Percentiles rank a stretch among this genome's conserved stretches.
These are phyloP conservation scores for Microsporum canis DNA, from an alignment of 2,329 filamentous ascomycete genomes.

Conservation along the genomic window DNA sequence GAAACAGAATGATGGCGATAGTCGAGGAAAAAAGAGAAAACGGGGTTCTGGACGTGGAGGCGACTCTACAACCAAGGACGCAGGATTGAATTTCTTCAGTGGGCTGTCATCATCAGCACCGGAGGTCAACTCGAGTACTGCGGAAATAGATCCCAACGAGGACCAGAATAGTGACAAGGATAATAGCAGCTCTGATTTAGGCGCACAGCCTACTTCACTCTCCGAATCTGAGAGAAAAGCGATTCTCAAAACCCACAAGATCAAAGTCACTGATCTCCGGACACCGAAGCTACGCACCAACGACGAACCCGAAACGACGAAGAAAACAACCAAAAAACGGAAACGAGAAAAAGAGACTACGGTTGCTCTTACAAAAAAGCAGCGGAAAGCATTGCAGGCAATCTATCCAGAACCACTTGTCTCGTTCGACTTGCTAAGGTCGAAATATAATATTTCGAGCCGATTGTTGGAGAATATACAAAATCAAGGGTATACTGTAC, in stretches of 20 bases:
- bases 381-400: conserved; percentile 41
- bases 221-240: conserved; percentile 62
- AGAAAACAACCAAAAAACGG: conserved; percentile 47
- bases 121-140: not conserved
- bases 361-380: conserved; percentile 35
- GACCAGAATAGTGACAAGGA: not conserved
- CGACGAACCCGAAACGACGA: conserved; percentile 29
- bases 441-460: conserved; percentile 60
- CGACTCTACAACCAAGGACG: not conserved
- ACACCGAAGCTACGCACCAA: conserved; percentile 1
- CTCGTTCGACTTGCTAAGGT: conserved; percentile 61
- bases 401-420: conserved; percentile 70
- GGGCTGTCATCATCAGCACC: not conserved
- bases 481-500: conserved; percentile 72
- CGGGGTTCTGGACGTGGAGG: conserved; percentile 20
- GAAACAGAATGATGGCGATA: conserved; percentile 17
- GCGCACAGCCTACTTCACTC: conserved; percentile 24
- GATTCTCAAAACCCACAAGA: conserved; percentile 64
- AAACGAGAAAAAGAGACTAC: conserved; percentile 35
- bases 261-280: conserved; percentile 72
- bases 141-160: conserved; percentile 15
- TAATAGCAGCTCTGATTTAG: not conserved
- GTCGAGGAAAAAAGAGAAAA: conserved; percentile 29
- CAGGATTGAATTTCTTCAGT: not conserved
- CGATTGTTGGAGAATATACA: conserved; percentile 66